These are phyloP conservation scores for Hericium erinaceus DNA, from an alignment of 768 basidiomycete genomes.

Conservation along the genomic window DNA sequence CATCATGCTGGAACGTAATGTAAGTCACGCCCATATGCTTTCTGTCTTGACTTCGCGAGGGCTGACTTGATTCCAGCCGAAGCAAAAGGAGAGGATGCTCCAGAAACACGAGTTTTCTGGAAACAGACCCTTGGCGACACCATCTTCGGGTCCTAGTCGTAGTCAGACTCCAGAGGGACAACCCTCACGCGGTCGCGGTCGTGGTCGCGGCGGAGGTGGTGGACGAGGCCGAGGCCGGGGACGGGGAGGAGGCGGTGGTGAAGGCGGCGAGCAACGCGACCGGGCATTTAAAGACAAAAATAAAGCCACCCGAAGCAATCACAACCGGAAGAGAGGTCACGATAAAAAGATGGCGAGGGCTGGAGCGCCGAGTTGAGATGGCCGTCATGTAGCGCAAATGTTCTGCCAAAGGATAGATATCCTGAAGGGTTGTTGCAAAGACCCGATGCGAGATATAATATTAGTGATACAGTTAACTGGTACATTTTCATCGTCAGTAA, in stretches of 20 bases:
- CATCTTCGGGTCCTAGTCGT: background rate
- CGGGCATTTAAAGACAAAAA: slow-evolving; percentile 71
- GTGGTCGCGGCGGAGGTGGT: slow-evolving; percentile 12
- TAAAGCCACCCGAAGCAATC: slow-evolving; percentile 65
- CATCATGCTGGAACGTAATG: slow-evolving; percentile 84
- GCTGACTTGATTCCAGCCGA: slow-evolving; percentile 34
- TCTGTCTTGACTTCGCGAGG: background rate
- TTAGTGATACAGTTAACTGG: slow-evolving; percentile 3
- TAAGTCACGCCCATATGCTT: slow-evolving; percentile 29
- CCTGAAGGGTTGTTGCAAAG: background rate
- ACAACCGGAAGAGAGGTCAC: slow-evolving; percentile 72
- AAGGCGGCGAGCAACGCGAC: slow-evolving; percentile 35
- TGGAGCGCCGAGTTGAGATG: slow-evolving; percentile 27
- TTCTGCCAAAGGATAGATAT: background rate
- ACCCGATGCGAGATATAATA: background rate
- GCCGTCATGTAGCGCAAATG: background rate
- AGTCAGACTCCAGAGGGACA: slow-evolving; percentile 5
- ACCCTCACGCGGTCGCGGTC: slow-evolving; percentile 11
- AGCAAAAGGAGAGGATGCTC: slow-evolving; percentile 57
- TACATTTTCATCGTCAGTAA: background rate
- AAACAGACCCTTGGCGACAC: slow-evolving; percentile 29
- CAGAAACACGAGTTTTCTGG: slow-evolving; percentile 72
- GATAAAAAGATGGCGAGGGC: slow-evolving; percentile 81
- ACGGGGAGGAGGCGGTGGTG: slow-evolving; percentile 29
- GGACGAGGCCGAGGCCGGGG: slow-evolving; percentile 22